Base-by-base conservation (phyloP, 768 basidiomycete species). In the Auricularia cornea region DNA sequence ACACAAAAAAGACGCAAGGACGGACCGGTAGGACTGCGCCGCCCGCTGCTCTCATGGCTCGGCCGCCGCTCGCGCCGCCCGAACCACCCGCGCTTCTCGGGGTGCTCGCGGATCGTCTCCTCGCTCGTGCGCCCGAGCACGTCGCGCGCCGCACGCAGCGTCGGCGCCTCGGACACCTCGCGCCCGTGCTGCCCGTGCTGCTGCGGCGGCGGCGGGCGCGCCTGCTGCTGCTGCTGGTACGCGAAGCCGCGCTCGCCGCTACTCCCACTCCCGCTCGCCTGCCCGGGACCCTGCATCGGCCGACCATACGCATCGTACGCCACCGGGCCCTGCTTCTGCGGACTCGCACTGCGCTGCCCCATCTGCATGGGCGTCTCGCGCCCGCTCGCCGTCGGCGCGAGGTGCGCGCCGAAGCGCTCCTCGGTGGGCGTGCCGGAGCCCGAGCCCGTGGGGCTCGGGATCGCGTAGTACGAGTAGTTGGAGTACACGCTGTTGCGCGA, bases 391-490 rank as follows among this genome's bases (percentile, higher is more conserved):
- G 44, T 48, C 12, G 44, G 44, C 20, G 20, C 44, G 11, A 48
- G 20, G 10, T 6, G 16, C 6, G 16, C 20, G 11, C 44, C 44
- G 3, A 48, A 48, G 20, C 44, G 67, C 64, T 64, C 30, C 33
- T 66, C 59, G 16, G 68, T 66, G 5, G 68, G 64, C 23, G 60
- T 26, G 61, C 63, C 64, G 0, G 35, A 31, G 51, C 32, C 54
- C 61, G 35, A 35, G 67, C 60, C 20, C 69, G 33, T 60, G 68
- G 54, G 60, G 62, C 31, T 57, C 60, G 61, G 40, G 48, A 84
- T 73, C 59, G 81, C 81, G 64, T 89, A 89, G 70, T 81, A 88
- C 3, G 88, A 89, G 68, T 89, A 88, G 16, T 75, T 71, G 23
- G 86, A 87, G 72, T 88, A 89, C 20, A 87, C 63, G 65, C 76